Conservation (phyloP, 129 eudicot species). For the Flaveria brownii region DNA sequence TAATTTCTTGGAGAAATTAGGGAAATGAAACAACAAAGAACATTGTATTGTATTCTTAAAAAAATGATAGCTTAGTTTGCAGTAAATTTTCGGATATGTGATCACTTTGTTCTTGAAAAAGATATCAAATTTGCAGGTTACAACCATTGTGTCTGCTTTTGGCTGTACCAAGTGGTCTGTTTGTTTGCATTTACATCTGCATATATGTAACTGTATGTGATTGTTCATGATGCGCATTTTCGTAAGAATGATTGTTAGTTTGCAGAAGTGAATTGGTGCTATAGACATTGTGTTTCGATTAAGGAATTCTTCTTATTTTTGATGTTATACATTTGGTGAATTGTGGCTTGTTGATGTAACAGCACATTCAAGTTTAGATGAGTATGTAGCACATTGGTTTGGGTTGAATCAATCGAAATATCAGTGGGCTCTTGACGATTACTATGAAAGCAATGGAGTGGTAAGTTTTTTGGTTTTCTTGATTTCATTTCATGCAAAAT, state of each 20-base stretch:
- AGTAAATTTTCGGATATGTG: neutral
- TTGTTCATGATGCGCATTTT: neutral
- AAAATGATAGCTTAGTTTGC: no score
- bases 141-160: slow-evolving; percentile 20
- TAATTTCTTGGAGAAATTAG: no score
- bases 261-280: slow-evolving; percentile 14
- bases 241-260: neutral
- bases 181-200: neutral
- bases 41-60: neutral
- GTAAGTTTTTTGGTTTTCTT: slow-evolving; percentile 35
- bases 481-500: neutral
- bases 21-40: neutral
- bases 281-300: neutral
- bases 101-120: neutral
- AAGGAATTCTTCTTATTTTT: neutral
- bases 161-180: neutral
- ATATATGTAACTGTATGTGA: neutral
- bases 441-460: slow-evolving; percentile 63
- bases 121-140: neutral
- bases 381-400: slow-evolving; percentile 76
- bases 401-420: slow-evolving; percentile 85
- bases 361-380: slow-evolving; percentile 89
- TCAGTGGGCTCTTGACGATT: slow-evolving; percentile 93
- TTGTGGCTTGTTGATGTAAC: slow-evolving; percentile 37
- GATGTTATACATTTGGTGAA: slow-evolving; percentile 11